Evolutionary conservation across 331 rosid species (phyloP).

Genomic region (Malus hybrid): DNA sequence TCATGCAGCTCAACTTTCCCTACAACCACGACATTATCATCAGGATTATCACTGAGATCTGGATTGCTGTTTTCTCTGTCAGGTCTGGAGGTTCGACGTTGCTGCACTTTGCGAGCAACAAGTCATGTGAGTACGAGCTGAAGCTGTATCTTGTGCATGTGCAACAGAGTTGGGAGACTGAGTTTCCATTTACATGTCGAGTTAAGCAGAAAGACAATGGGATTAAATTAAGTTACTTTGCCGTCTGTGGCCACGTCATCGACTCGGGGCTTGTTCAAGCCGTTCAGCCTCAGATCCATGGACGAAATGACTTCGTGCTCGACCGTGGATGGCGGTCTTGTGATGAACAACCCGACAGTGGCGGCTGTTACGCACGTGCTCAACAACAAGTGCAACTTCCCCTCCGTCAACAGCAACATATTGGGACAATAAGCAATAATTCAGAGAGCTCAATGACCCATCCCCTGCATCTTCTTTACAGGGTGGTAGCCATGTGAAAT

Average conservation of each 20-base stretch:
- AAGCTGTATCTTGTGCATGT: slow-evolving; percentile 6
- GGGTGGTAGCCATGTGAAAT: too few relatives aligned
- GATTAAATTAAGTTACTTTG: slow-evolving; percentile 40
- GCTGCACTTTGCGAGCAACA: slow-evolving; percentile 15
- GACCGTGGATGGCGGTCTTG: slow-evolving; percentile 87
- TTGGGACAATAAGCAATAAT: too few relatives aligned
- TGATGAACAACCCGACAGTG: slow-evolving; percentile 91
- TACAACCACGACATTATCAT: slow-evolving; percentile 68
- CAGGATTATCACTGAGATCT: slow-evolving; percentile 80
- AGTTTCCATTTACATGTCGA: neutral
- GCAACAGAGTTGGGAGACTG: neutral
- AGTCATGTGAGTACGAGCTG: slow-evolving; percentile 49
- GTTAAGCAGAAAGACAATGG: neutral
- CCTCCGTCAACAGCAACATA: slow-evolving; percentile 44
- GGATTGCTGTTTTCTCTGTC: slow-evolving; percentile 74
- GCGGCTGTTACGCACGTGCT: slow-evolving; percentile 94
- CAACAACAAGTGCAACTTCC: slow-evolving; percentile 91
- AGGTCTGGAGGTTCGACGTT: slow-evolving; percentile 8
- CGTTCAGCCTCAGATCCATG: slow-evolving; percentile 57
- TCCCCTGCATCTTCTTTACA: too few relatives aligned
- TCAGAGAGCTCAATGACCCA: too few relatives aligned
- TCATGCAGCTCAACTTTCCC: slow-evolving; percentile 71
- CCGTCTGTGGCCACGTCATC: slow-evolving; percentile 70
- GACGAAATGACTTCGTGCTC: slow-evolving; percentile 76
- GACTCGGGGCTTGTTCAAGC: slow-evolving; percentile 64